Evolutionary conservation across 1,284 basidiomycete species (phyloP).

Genomic region (Pseudomicrostroma phylloplanum): DNA sequence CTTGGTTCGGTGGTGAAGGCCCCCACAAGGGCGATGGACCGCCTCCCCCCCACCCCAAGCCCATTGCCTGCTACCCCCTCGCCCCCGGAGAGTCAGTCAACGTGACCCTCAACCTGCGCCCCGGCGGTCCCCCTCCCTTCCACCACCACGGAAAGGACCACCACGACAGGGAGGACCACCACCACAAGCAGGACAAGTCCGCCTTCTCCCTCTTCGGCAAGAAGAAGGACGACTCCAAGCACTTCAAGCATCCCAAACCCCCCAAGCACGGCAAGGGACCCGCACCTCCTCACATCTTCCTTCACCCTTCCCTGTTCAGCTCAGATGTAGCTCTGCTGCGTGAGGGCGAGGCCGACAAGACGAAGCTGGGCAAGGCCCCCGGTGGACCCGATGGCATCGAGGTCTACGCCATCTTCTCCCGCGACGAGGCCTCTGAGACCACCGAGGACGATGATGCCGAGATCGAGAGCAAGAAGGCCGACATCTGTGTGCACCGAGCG

Average conservation of each 20-base stretch:
- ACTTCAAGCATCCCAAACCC: not conserved
- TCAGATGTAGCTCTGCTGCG: not conserved
- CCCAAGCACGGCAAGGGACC: not conserved
- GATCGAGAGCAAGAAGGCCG: conserved; percentile 14
- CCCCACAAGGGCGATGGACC: not conserved
- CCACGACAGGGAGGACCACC: not conserved
- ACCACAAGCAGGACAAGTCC: not conserved
- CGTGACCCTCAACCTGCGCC: not conserved
- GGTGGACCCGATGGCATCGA: conserved; percentile 15
- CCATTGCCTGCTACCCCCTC: not conserved
- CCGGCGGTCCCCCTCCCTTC: not conserved
- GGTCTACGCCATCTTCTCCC: conserved; percentile 24
- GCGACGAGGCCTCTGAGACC: conserved; percentile 25
- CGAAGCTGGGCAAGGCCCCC: conserved; percentile 15
- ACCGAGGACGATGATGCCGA: conserved; percentile 17
- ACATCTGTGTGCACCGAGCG: conserved; percentile 13
- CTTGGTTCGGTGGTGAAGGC: not conserved
- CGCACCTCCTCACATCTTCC: not conserved
- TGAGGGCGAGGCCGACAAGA: not conserved
- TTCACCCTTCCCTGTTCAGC: conserved; percentile 1
- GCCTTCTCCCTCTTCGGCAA: too few relatives aligned
- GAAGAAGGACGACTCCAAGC: not conserved
- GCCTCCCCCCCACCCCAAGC: conserved; percentile 1
- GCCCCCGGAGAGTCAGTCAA: not conserved
- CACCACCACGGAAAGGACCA: not conserved